Evolutionary conservation across 768 basidiomycete species (phyloP).

Genomic region (Mycena maculata): DNA sequence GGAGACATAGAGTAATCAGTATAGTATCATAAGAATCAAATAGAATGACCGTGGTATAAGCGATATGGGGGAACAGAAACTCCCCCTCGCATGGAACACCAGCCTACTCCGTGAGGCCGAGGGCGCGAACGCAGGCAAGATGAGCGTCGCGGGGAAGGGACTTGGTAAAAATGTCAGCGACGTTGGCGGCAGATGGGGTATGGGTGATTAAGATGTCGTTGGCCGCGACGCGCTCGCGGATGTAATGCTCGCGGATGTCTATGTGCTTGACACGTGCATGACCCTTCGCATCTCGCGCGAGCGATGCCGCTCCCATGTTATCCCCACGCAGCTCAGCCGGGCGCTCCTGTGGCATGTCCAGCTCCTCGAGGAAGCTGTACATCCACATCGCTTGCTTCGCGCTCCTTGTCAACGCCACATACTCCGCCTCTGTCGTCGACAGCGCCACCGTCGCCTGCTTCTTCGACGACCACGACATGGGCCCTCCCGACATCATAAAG

Average conservation of each 20-base stretch:
- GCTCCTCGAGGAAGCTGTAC: constrained; percentile 38
- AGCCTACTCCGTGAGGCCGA: constrained; percentile 13
- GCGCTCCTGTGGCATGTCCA: constrained; percentile 30
- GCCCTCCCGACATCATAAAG: no score
- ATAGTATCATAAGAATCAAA: background rate
- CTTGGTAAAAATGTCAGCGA: constrained; percentile 47
- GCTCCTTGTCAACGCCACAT: constrained; percentile 40
- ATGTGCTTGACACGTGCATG: no score
- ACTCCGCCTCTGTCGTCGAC: no score
- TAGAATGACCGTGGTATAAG: constrained; percentile 6
- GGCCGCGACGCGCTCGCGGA: constrained; percentile 20
- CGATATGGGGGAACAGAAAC: constrained; percentile 9
- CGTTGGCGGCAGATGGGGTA: constrained; percentile 35
- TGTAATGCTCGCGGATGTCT: no score
- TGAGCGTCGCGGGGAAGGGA: constrained; percentile 23
- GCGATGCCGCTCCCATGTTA: constrained; percentile 39
- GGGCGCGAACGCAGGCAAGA: background rate
- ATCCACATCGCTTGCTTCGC: constrained; percentile 49
- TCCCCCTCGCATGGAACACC: constrained; percentile 1
- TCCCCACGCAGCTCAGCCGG: constrained; percentile 41
- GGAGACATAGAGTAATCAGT: background rate
- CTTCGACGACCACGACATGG: no score
- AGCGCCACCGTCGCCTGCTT: no score
- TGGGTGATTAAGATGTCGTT: constrained; percentile 7
- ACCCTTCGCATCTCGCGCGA: no score